Conservation (phyloP, 768 basidiomycete genomes). For the Hericium alpestre region DNA sequence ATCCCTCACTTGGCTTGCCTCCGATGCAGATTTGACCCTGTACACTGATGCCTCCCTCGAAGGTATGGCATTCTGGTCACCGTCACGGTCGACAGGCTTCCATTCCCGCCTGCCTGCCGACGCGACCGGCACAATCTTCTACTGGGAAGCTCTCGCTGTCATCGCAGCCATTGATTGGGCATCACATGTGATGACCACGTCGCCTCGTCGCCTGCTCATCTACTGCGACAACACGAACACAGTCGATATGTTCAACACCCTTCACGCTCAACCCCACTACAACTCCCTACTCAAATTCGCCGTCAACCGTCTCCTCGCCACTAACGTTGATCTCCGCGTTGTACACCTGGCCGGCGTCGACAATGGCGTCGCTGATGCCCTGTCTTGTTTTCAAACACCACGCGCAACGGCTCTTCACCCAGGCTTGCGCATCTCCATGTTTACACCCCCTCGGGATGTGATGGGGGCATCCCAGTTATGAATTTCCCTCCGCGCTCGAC, state of each 20-base stretch:
- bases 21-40: conserved; percentile 7
- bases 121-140: conserved; percentile 7
- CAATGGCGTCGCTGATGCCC: conserved; percentile 17
- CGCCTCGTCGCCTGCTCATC: conserved; percentile 8
- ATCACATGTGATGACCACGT: not conserved
- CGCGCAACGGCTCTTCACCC: not conserved
- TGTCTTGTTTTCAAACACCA: conserved; percentile 6
- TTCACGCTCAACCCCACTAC: conserved; percentile 9
- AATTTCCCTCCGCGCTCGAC: conserved; percentile 6
- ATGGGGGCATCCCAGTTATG: conserved; percentile 20
- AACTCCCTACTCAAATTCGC: conserved; percentile 12
- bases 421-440: not conserved
- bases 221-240: conserved; percentile 19
- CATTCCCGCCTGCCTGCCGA: not conserved
- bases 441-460: conserved; percentile 15
- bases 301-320: conserved; percentile 5
- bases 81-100: not conserved
- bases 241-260: conserved; percentile 16
- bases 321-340: conserved; percentile 12
- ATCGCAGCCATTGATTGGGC: conserved; percentile 1
- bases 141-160: conserved; percentile 4
- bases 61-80: conserved; percentile 16
- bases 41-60: conserved; percentile 15
- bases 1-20: conserved; percentile 4
- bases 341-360: conserved; percentile 15